Evolutionary conservation across 352 stramenopile genomes (phyloP).

Genomic region (Saprolegnia diclina): DNA sequence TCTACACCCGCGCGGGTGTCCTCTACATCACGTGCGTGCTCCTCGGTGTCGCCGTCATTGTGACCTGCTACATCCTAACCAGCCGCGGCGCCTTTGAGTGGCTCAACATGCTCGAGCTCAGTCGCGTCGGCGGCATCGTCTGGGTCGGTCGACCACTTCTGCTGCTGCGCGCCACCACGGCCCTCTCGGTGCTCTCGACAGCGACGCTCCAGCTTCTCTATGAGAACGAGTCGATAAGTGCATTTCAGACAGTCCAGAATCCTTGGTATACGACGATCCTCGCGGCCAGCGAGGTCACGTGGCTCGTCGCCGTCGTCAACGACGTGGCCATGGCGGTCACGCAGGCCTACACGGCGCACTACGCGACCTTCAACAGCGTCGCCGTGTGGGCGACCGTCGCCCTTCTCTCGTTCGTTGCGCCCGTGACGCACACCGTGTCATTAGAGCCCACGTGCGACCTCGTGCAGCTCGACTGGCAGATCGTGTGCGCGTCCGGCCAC

Average conservation of each 20-base stretch:
- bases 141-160: slow-evolving; percentile 18
- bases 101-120: slow-evolving; percentile 2
- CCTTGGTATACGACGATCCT: slow-evolving; percentile 10
- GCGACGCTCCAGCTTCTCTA: background rate
- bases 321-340: slow-evolving; percentile 16
- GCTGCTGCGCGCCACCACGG: slow-evolving; percentile 5
- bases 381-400: slow-evolving; percentile 3
- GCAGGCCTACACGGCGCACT: slow-evolving; percentile 17
- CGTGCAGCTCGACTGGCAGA: background rate
- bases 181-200: background rate
- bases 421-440: background rate
- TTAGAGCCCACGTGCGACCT: background rate
- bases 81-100: background rate
- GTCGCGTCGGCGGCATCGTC: slow-evolving; percentile 12
- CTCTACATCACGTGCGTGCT: slow-evolving; percentile 5
- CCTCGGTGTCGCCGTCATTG: background rate
- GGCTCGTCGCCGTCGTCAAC: slow-evolving; percentile 22
- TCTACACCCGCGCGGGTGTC: background rate
- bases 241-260: background rate
- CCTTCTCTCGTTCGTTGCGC: background rate
- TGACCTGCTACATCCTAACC: background rate
- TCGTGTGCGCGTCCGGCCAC: background rate
- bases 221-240: background rate
- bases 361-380: slow-evolving; percentile 1
- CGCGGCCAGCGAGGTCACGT: slow-evolving; percentile 17